These are phyloP conservation scores for Syncephalis fuscata DNA, from an alignment of 371 early-diverging fungal species.

Conservation along the genomic window DNA sequence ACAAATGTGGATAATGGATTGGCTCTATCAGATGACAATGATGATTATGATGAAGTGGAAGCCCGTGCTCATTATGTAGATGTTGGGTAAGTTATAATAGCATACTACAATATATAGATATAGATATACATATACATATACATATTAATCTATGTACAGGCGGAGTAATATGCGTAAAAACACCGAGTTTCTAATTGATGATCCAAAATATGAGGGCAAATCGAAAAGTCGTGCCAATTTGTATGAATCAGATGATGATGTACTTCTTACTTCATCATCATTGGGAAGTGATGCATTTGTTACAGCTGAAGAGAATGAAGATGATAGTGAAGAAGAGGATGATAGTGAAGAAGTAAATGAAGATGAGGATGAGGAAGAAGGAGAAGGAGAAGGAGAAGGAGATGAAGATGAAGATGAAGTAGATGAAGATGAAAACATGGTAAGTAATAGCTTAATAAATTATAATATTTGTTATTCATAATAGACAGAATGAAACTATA, in stretches of 20 bases:
- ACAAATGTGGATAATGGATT: conserved; percentile 6
- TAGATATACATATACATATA: neutral
- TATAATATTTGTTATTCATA: conserved; percentile 2
- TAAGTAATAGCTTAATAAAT: conserved; percentile 6
- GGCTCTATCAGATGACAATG: conserved; percentile 22
- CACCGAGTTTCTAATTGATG: conserved; percentile 41
- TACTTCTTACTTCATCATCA: conserved; percentile 1
- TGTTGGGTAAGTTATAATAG: conserved; percentile 26
- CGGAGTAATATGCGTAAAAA: conserved; percentile 46
- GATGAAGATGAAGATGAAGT: conserved; percentile 13
- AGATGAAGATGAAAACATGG: conserved; percentile 16
- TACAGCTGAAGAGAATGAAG: conserved; percentile 11
- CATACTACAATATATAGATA: neutral
- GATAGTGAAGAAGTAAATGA: conserved; percentile 11
- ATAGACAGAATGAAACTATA: neutral
- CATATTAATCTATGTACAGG: conserved; percentile 5
- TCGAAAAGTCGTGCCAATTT: conserved; percentile 40
- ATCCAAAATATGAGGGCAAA: conserved; percentile 63
- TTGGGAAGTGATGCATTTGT: conserved; percentile 12
- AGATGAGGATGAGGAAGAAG: conserved; percentile 16
- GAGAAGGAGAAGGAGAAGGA: conserved; percentile 15
- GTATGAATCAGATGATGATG: conserved; percentile 24
- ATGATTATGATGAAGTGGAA: conserved; percentile 15
- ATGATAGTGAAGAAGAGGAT: conserved; percentile 17
- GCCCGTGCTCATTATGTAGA: conserved; percentile 49